Conservation (phyloP, 2,329 filamentous ascomycete genomes). For the Torrubiellomyces zombiae region DNA sequence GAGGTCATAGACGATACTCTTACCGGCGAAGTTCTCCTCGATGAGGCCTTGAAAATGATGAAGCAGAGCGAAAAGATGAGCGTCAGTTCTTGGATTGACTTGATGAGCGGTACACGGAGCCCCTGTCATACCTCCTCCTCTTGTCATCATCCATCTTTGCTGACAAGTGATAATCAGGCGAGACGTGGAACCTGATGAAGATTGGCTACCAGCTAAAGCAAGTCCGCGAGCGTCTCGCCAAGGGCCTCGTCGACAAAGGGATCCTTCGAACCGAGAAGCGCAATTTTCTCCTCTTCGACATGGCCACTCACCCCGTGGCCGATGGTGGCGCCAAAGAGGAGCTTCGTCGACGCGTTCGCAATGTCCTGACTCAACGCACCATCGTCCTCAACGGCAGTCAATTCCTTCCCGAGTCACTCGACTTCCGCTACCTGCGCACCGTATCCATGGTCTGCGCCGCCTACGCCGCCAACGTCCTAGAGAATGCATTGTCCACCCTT, state of each 20-base stretch:
- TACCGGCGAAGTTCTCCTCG: constrained; percentile 90
- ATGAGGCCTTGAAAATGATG: constrained; percentile 99
- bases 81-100: constrained; percentile 95
- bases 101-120: constrained; percentile 92
- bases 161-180: constrained; percentile 39
- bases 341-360: constrained; percentile 81
- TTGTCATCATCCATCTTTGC: background rate
- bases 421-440: constrained; percentile 84
- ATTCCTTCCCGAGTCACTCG: constrained; percentile 85
- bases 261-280: constrained; percentile 97
- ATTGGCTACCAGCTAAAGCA: constrained; percentile 99
- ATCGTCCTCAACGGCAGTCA: constrained; percentile 75
- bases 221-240: constrained; percentile 90
- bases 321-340: constrained; percentile 96
- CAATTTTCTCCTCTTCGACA: constrained; percentile 98
- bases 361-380: constrained; percentile 82
- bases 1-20: constrained; percentile 94
- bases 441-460: constrained; percentile 95
- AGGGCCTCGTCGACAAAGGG: constrained; percentile 95
- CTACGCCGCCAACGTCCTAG: constrained; percentile 92
- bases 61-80: constrained; percentile 99
- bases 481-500: constrained; percentile 89
- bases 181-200: constrained; percentile 99
- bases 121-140: constrained; percentile 1
- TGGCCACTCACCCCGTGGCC: constrained; percentile 95